These are phyloP conservation scores for Ambrosia artemisiifolia DNA, from an alignment of 129 eudicot genomes.

Conservation along the genomic window DNA sequence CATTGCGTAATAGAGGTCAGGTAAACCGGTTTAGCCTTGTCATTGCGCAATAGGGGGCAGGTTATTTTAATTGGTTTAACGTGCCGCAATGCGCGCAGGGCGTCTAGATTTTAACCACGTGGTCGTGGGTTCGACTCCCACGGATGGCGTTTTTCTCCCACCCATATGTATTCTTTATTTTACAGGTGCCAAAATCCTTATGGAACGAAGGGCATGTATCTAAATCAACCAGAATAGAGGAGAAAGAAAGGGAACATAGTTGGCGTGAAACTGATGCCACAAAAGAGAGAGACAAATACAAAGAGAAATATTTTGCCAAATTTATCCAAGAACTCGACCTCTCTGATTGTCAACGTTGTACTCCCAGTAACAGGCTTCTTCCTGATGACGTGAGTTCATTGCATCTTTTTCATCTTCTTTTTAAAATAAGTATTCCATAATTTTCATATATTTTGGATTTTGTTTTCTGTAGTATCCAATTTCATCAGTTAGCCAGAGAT, in stretches of 20 bases:
- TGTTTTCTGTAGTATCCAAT: too few species aligned
- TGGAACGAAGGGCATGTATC: slow-evolving; percentile 79
- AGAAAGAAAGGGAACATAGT: slow-evolving; percentile 66
- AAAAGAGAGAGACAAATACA: slow-evolving; percentile 72
- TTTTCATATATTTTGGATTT: neutral
- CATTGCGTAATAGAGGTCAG: too few species aligned
- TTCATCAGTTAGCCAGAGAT: too few species aligned
- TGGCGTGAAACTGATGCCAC: slow-evolving; percentile 68
- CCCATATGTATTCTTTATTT: slow-evolving; percentile 1
- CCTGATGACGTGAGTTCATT: slow-evolving; percentile 69
- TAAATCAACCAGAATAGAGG: slow-evolving; percentile 59
- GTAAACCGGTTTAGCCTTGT: too few species aligned
- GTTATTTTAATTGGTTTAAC: too few species aligned
- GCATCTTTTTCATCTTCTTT: neutral
- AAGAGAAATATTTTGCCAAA: slow-evolving; percentile 86
- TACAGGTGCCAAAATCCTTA: slow-evolving; percentile 56
- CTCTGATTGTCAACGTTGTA: slow-evolving; percentile 84
- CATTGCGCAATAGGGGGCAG: too few species aligned
- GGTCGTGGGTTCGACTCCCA: slow-evolving; percentile 99
- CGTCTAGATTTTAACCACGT: slow-evolving; percentile 72
- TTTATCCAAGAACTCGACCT: slow-evolving; percentile 95
- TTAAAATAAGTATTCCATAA: slow-evolving; percentile 3
- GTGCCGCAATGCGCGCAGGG: too few species aligned
- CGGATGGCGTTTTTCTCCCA: slow-evolving; percentile 34
- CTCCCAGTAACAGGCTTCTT: slow-evolving; percentile 96